Percentiles rank a stretch among this genome's conserved stretches.
Evolutionary conservation across 2,329 filamentous ascomycete species (phyloP).

Genomic region (Rutstroemia sp.): DNA sequence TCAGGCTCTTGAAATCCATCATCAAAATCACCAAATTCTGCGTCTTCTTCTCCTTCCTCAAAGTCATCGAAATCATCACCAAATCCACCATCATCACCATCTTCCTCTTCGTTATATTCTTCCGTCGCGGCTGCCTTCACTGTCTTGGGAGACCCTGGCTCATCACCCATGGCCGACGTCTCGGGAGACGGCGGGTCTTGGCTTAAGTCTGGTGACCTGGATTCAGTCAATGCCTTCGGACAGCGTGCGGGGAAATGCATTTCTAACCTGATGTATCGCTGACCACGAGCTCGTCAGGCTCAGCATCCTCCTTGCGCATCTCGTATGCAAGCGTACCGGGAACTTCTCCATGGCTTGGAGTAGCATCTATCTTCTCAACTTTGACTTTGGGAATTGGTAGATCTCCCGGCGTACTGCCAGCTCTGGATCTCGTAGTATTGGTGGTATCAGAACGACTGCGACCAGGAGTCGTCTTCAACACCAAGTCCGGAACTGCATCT

Average conservation of each 20-base stretch:
- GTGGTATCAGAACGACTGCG: constrained; percentile 17
- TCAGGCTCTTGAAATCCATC: constrained; percentile 57
- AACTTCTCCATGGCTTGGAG: constrained; percentile 51
- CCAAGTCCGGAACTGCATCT: constrained; percentile 55
- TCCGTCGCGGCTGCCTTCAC: constrained; percentile 37
- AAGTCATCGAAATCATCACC: constrained; percentile 65
- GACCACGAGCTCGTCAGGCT: constrained; percentile 51
- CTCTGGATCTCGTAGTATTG: constrained; percentile 18
- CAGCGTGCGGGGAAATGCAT: constrained; percentile 14
- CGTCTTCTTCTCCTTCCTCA: constrained; percentile 46
- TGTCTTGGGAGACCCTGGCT: constrained; percentile 19
- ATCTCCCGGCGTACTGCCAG: constrained; percentile 27
- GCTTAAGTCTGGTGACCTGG: constrained; percentile 40
- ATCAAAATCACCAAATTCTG: constrained; percentile 47
- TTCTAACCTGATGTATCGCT: constrained; percentile 50
- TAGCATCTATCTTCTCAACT: constrained; percentile 50
- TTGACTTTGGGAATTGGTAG: constrained; percentile 49
- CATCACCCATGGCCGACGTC: too few relatives aligned
- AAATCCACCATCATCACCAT: constrained; percentile 44
- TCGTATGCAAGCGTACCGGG: constrained; percentile 52
- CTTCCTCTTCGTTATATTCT: constrained; percentile 53
- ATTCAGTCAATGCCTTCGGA: constrained; percentile 53
- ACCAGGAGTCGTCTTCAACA: constrained; percentile 33
- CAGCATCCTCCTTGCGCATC: constrained; percentile 48
- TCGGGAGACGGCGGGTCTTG: too few relatives aligned